Evolutionary conservation across 495 filamentous ascomycete genomes (phyloP).

Genomic region (Geoglossum glabrum): DNA sequence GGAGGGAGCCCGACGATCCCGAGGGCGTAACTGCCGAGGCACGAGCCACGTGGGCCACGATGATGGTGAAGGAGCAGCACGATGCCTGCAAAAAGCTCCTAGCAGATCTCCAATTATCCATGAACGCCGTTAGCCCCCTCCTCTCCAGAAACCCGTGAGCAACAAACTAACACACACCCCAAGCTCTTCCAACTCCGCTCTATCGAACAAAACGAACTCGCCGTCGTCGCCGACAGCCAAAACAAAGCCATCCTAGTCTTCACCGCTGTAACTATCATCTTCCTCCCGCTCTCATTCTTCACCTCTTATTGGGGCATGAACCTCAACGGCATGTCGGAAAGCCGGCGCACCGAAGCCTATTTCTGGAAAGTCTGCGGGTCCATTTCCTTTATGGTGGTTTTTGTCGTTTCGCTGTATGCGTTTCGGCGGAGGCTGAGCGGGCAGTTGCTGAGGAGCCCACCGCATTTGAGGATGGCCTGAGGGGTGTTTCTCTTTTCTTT

Average conservation of each 20-base stretch:
- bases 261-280: slow-evolving; percentile 22
- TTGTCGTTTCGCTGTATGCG: neutral
- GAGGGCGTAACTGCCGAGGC: neutral
- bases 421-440: too few species aligned
- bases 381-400: neutral
- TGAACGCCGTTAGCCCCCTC: slow-evolving; percentile 16
- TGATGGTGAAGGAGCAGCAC: slow-evolving; percentile 11
- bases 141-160: neutral
- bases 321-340: neutral
- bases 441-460: too few species aligned
- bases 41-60: slow-evolving; percentile 11
- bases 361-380: neutral
- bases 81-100: neutral
- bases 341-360: neutral
- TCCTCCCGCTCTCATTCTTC: slow-evolving; percentile 23
- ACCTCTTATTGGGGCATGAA: slow-evolving; percentile 19
- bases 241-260: slow-evolving; percentile 19
- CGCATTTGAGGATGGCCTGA: too few species aligned
- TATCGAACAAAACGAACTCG: slow-evolving; percentile 6
- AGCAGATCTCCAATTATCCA: slow-evolving; percentile 12
- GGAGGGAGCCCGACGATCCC: neutral
- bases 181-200: neutral
- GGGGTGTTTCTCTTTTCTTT: too few species aligned
- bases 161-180: too few species aligned
- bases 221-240: slow-evolving; percentile 8